Evolutionary conservation across 2,329 filamentous ascomycete species (phyloP).

Genomic region (Exophiala viscosa): DNA sequence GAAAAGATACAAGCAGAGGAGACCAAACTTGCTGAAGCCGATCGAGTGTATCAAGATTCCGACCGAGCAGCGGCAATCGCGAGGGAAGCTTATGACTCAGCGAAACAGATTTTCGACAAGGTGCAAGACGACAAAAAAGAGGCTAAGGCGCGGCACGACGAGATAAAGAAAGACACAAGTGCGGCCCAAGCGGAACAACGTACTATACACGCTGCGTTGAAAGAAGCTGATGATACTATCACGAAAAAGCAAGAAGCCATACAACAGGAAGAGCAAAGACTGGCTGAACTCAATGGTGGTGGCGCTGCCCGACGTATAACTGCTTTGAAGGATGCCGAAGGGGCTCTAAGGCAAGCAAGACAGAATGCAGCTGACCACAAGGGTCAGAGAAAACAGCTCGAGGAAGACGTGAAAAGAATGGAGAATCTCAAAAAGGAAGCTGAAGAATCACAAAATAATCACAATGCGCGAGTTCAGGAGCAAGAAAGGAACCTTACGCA

Average conservation of each 20-base stretch:
- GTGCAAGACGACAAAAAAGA: conserved; percentile 48
- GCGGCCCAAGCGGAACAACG: conserved; percentile 62
- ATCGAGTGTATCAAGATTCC: conserved; percentile 44
- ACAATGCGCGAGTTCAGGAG: conserved; percentile 53
- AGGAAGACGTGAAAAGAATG: conserved; percentile 36
- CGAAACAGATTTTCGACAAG: conserved; percentile 42
- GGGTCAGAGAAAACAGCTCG: conserved; percentile 34
- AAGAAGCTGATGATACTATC: conserved; percentile 38
- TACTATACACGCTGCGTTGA: conserved; percentile 48
- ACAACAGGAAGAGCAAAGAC: conserved; percentile 48
- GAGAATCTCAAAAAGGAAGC: conserved; percentile 15
- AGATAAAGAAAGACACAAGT: conserved; percentile 52
- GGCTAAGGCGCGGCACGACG: conserved; percentile 51
- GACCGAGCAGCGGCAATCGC: conserved; percentile 33
- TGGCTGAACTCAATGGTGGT: conserved; percentile 67
- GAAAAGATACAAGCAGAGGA: conserved; percentile 50
- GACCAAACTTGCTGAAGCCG: conserved; percentile 42
- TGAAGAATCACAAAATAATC: conserved; percentile 32
- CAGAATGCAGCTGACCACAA: conserved; percentile 42
- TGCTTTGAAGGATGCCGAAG: conserved; percentile 58
- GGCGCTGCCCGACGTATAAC: conserved; percentile 59
- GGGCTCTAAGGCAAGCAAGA: conserved; percentile 46
- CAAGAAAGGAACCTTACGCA: conserved; percentile 51
- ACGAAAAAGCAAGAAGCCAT: conserved; percentile 49
- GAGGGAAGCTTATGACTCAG: conserved; percentile 41